Percentiles rank a stretch among this genome's conserved stretches.
phyloP scores from a whole-genome alignment of 768 basidiomycete species.

The Tylopilus rubrobrunneus region DNA sequence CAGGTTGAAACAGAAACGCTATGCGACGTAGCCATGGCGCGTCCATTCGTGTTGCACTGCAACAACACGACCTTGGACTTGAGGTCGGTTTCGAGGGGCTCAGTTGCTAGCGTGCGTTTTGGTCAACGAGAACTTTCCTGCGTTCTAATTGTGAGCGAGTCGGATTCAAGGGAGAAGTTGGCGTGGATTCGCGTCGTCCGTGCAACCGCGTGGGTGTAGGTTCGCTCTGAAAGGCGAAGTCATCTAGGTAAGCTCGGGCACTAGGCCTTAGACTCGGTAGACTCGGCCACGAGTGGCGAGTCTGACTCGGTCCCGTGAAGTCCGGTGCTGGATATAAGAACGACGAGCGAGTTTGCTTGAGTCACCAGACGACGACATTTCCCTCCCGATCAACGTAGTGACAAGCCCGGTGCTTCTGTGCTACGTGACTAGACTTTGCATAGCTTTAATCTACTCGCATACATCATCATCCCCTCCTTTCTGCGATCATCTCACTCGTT shows the following conservation, averaged over 20 bases:
- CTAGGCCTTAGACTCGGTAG: no score
- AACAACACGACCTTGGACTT: not conserved
- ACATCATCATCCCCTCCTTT: not conserved
- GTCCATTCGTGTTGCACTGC: not conserved
- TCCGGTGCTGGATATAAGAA: slow-evolving; percentile 18
- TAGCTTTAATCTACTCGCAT: not conserved
- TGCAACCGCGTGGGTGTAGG: slow-evolving; percentile 19
- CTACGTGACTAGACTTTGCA: not conserved
- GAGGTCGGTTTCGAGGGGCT: not conserved
- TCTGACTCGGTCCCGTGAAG: not conserved
- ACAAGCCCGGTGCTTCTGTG: not conserved
- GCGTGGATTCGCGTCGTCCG: not conserved
- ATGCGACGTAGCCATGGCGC: not conserved
- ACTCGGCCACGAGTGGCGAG: no score
- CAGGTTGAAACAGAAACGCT: not conserved
- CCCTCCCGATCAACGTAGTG: not conserved
- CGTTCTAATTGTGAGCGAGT: not conserved
- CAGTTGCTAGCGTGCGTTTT: not conserved
- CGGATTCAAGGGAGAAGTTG: not conserved
- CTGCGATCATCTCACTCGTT: not conserved
- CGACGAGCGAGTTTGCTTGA: not conserved
- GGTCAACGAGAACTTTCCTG: not conserved
- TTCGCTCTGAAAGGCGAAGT: slow-evolving; percentile 18
- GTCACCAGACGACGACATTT: slow-evolving; percentile 2
- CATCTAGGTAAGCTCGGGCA: no score